Percentiles rank a stretch among this genome's conserved stretches.
Conservation (phyloP, 1,284 basidiomycete species). For the Malassezia slooffiae region DNA sequence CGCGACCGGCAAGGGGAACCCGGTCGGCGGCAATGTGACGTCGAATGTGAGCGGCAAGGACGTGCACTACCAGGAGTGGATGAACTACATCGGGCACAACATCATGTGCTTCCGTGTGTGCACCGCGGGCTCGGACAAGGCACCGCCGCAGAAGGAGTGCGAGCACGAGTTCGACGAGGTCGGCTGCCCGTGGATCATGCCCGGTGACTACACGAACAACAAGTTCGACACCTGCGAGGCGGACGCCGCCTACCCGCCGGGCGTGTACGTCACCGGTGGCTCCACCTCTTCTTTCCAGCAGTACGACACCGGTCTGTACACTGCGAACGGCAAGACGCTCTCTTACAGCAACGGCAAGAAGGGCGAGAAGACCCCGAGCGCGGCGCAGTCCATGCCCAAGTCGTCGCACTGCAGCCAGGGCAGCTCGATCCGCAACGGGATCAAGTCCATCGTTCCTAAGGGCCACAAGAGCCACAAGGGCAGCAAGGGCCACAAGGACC, state of each 20-base stretch:
- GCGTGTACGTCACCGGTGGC: conserved; percentile 33
- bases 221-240: conserved; percentile 44
- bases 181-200: conserved; percentile 48
- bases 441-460: conserved; percentile 23
- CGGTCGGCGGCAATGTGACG: conserved; percentile 52
- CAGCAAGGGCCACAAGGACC: conserved; percentile 2
- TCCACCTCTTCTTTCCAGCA: conserved; percentile 40
- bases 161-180: conserved; percentile 44
- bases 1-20: conserved; percentile 49
- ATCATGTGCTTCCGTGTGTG: conserved; percentile 45
- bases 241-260: conserved; percentile 45
- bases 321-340: conserved; percentile 19
- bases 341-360: conserved; percentile 40
- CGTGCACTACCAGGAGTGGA: conserved; percentile 53
- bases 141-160: conserved; percentile 33
- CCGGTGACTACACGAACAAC: conserved; percentile 37
- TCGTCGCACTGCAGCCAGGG: conserved; percentile 34
- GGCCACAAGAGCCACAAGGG: neutral
- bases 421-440: conserved; percentile 34
- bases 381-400: conserved; percentile 39
- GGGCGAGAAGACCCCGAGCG: conserved; percentile 29
- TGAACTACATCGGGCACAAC: conserved; percentile 42
- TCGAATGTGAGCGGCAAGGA: conserved; percentile 50
- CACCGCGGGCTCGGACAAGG: conserved; percentile 35
- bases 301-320: conserved; percentile 33